Evolutionary conservation across 1,284 basidiomycete genomes (phyloP).

Genomic region (Trichosporon sp.): DNA sequence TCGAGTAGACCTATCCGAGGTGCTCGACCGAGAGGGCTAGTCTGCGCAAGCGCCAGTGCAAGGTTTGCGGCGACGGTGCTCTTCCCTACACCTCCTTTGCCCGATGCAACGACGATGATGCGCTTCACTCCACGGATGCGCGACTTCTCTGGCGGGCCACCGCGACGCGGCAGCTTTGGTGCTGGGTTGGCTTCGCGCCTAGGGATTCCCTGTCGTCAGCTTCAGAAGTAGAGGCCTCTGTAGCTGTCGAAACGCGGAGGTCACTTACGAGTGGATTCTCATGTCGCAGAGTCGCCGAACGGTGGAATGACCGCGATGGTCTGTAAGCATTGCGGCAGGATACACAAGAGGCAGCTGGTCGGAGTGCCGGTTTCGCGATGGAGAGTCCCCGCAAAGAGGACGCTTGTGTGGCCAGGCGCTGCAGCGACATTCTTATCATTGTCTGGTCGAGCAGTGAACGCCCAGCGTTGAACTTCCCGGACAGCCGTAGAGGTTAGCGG

Average conservation of each 20-base stretch:
- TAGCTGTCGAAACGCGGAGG: not conserved
- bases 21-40: slow-evolving; percentile 45
- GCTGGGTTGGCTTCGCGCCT: slow-evolving; percentile 40
- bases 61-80: slow-evolving; percentile 89
- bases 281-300: slow-evolving; percentile 13
- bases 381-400: not conserved
- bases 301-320: not conserved
- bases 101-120: slow-evolving; percentile 82
- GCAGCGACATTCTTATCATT: not conserved
- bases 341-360: not conserved
- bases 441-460: not conserved
- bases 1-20: slow-evolving; percentile 78
- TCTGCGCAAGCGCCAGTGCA: slow-evolving; percentile 51
- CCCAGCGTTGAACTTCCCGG: not conserved
- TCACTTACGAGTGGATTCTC: slow-evolving; percentile 38
- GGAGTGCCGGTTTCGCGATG: not conserved
- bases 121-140: slow-evolving; percentile 53
- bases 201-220: slow-evolving; percentile 41
- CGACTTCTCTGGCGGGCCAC: slow-evolving; percentile 50
- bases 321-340: not conserved
- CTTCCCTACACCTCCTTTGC: slow-evolving; percentile 96
- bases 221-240: not conserved
- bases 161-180: slow-evolving; percentile 44
- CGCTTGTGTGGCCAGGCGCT: not conserved
- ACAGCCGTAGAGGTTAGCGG: not conserved